Evolutionary conservation across 2,329 filamentous ascomycete genomes (phyloP), one percentile per base, ranked within the genome.

Genomic region (Aspergillus pseudoterreus): DNA sequence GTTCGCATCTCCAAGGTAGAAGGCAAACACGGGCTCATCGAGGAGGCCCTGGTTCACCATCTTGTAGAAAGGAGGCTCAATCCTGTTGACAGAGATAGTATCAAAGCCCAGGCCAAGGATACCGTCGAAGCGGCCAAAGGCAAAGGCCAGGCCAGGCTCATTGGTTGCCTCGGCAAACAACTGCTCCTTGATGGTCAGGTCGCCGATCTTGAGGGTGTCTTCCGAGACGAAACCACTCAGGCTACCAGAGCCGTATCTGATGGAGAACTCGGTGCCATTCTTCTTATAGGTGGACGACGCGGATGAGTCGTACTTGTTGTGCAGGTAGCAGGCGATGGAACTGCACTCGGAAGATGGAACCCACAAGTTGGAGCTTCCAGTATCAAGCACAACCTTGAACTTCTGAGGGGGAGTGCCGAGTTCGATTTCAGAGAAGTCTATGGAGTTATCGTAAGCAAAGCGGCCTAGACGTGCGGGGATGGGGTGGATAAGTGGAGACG

Each of bases 371-470:
- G 94, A 97, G 82, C 91, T 96, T 66, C 94, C 94, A 24, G 94
- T 99, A 74, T 99, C 94, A 59, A 99, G 87, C 59, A 99, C 88
- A 62, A 99, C 95, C 83, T 99, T 99, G 85, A 99, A 99, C 63
- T 78, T 82, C 79, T 99, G 94, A 32, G 94, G 86, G 60, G 94
- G 94, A 45, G 86, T 92, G 59, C 94, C 94, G 71, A 99, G 84
- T 63, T 84, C 82, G 72, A 99, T 96, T 75, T 96, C 91, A 62
- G 92, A 95, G 84, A 96, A 99, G 81, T 99, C 92, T 95, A 60
- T 30, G 27, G 32, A 17, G 46, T 44, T 10, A n/a, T 5, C 22
- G 17, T 14, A 17, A 15, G n/a, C 22, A 30, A 15, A 17, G 36
- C 19, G 45, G 45, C 42, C 22, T 39, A 47, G 42, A 38, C 4